A percentile compares a stretch with the other conserved stretches of the same genome.
Conservation (phyloP, 2,329 filamentous ascomycete genomes). For the Alternaria solani region DNA sequence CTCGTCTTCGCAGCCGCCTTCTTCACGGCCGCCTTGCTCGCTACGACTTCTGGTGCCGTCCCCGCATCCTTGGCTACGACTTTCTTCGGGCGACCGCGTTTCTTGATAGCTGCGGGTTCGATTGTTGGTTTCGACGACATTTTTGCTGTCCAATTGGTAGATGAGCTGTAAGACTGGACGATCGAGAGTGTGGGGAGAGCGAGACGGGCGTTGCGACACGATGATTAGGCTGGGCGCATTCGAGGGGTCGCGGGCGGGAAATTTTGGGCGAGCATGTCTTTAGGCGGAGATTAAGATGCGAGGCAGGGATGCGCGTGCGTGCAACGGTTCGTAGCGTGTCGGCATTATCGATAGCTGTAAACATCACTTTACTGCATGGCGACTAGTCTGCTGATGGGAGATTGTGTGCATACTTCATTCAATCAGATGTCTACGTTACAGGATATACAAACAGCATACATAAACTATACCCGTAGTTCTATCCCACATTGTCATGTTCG, state of each 20-base stretch:
- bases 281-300: slow-evolving; percentile 17
- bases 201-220: slow-evolving; percentile 15
- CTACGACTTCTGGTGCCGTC: slow-evolving; percentile 15
- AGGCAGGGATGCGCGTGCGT: slow-evolving; percentile 22
- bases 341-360: slow-evolving; percentile 8
- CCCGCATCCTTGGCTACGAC: slow-evolving; percentile 31
- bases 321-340: slow-evolving; percentile 2
- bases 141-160: slow-evolving; percentile 12
- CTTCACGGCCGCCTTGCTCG: slow-evolving; percentile 28
- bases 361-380: background rate
- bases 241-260: slow-evolving; percentile 24
- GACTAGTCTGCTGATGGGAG: background rate
- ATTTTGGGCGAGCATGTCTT: slow-evolving; percentile 22
- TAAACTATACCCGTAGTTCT: background rate
- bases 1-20: slow-evolving; percentile 36
- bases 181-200: background rate
- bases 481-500: background rate
- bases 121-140: slow-evolving; percentile 24
- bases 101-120: slow-evolving; percentile 31
- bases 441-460: background rate
- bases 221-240: slow-evolving; percentile 24
- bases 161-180: background rate
- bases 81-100: slow-evolving; percentile 48
- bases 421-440: slow-evolving; percentile 2
- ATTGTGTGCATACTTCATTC: slow-evolving; percentile 1